phyloP scores from a whole-genome alignment of 192 early-diverging fungal genomes.

The Umbelopsis vinacea region DNA sequence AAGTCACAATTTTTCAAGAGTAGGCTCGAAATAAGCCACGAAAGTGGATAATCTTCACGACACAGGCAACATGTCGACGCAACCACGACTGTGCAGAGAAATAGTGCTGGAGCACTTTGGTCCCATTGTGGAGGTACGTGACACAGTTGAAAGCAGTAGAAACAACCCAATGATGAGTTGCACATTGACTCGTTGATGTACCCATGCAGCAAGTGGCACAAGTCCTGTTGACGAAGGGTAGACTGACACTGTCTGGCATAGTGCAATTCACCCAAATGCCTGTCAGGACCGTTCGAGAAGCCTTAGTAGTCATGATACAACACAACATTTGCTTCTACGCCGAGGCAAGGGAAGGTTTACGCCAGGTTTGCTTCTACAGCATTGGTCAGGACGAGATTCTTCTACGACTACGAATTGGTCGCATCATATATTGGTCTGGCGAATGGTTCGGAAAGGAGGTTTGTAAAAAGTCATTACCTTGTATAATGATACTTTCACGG shows the following conservation, averaged over 20 bases:
- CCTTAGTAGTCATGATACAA: conserved; percentile 84
- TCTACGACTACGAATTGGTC: conserved; percentile 59
- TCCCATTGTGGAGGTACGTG: conserved; percentile 69
- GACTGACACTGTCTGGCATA: conserved; percentile 61
- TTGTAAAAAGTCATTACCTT: conserved; percentile 10
- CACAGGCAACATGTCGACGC: conserved; percentile 25
- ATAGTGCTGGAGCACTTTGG: conserved; percentile 82
- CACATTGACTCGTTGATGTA: neutral
- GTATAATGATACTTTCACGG: neutral
- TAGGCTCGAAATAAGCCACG: neutral
- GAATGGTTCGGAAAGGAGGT: conserved; percentile 66
- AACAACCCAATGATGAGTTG: too few species aligned
- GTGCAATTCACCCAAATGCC: conserved; percentile 53
- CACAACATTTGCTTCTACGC: conserved; percentile 80
- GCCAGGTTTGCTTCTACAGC: conserved; percentile 74
- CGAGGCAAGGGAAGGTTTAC: conserved; percentile 58
- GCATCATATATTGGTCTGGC: conserved; percentile 55
- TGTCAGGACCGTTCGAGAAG: conserved; percentile 65
- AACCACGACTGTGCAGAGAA: conserved; percentile 39
- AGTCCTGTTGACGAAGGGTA: conserved; percentile 67
- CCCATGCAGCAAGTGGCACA: conserved; percentile 60
- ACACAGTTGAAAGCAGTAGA: too few species aligned
- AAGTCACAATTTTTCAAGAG: conserved; percentile 7
- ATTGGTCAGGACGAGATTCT: conserved; percentile 59
- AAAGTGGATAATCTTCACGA: neutral